Evolutionary conservation across 371 early-diverging fungal genomes (phyloP).

Genomic region (Batkoa obscura): DNA sequence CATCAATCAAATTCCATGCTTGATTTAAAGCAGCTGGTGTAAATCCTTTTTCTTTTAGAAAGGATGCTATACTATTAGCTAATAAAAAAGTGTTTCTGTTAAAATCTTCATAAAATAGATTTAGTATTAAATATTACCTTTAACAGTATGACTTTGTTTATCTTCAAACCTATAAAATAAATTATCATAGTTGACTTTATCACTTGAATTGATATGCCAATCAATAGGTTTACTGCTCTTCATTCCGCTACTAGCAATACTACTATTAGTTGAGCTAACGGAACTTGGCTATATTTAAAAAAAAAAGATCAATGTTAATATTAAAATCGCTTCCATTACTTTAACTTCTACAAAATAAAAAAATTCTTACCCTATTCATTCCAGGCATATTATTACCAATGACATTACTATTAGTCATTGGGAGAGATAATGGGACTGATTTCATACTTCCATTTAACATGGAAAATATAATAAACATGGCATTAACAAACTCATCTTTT

Average conservation of each 20-base stretch:
- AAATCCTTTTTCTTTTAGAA: slow-evolving; percentile 1
- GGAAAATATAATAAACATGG: slow-evolving; percentile 3
- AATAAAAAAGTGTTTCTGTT: background rate
- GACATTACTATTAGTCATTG: background rate
- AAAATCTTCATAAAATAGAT: background rate
- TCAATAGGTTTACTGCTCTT: background rate
- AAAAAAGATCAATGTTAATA: background rate
- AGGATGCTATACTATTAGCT: background rate
- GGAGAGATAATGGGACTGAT: background rate
- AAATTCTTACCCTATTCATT: background rate
- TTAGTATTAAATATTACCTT: background rate
- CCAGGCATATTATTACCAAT: background rate
- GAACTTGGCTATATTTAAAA: background rate
- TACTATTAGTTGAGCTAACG: too few species aligned
- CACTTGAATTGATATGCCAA: slow-evolving; percentile 6
- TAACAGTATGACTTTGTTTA: background rate
- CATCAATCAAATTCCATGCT: slow-evolving; percentile 5
- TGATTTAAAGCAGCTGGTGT: background rate
- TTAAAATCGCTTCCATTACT: background rate
- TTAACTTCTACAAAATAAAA: background rate
- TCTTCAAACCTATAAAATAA: background rate
- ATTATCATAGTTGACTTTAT: slow-evolving; percentile 1
- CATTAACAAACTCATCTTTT: background rate
- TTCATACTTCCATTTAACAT: background rate
- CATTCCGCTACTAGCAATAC: too few species aligned